These are phyloP conservation scores for Curvularia sp. DNA, from an alignment of 2,329 filamentous ascomycete genomes.

Conservation along the genomic window DNA sequence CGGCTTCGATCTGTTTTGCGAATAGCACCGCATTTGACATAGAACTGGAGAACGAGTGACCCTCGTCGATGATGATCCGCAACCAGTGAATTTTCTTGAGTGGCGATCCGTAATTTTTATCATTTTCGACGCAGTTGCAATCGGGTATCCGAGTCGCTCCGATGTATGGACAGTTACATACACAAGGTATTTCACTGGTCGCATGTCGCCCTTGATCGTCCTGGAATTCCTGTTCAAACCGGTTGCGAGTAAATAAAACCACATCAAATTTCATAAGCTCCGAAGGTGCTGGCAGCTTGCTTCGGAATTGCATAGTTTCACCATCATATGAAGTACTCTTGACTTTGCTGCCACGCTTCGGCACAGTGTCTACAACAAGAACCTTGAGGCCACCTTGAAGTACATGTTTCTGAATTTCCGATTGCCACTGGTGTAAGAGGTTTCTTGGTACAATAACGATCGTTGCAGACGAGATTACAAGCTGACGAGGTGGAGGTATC, in stretches of 20 bases:
- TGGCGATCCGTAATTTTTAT: constrained; percentile 63
- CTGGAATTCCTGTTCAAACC: constrained; percentile 73
- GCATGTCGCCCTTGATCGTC: constrained; percentile 55
- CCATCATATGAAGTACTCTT: constrained; percentile 18
- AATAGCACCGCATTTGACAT: constrained; percentile 65
- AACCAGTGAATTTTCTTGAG: constrained; percentile 81
- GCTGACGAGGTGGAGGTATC: constrained; percentile 53
- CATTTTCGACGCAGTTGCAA: constrained; percentile 54
- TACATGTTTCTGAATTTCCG: constrained; percentile 82
- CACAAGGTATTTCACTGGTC: constrained; percentile 30
- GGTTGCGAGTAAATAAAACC: constrained; percentile 75
- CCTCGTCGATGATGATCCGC: constrained; percentile 89
- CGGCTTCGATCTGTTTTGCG: constrained; percentile 63
- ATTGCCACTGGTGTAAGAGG: constrained; percentile 81
- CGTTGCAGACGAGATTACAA: constrained; percentile 73
- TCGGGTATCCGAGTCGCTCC: constrained; percentile 53
- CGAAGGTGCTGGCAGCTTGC: constrained; percentile 63
- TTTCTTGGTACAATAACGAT: constrained; percentile 85
- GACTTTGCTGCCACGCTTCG: constrained; percentile 32
- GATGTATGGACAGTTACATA: constrained; percentile 53
- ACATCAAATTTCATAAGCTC: constrained; percentile 74
- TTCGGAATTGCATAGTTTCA: constrained; percentile 45
- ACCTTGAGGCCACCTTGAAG: constrained; percentile 65
- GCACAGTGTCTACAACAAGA: constrained; percentile 62
- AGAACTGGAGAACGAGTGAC: constrained; percentile 79